Evolutionary conservation across 2,329 filamentous ascomycete genomes (phyloP), one percentile per base, ranked within the genome.

Genomic region (Chaetomium olivaceum): DNA sequence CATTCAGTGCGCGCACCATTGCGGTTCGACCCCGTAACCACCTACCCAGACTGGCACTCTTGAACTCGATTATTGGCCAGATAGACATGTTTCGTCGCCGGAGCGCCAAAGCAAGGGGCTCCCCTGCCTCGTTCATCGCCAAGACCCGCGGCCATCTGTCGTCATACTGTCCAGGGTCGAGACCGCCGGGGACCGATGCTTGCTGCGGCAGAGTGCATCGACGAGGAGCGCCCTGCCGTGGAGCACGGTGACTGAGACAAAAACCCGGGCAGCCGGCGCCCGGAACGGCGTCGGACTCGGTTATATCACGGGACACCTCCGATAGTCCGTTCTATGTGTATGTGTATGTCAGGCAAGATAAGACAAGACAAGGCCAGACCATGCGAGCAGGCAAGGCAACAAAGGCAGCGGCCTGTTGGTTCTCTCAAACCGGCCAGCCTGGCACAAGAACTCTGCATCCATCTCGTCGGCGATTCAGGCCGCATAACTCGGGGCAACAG

Each of bases 1-100:
- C 61, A 66, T 50, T 51, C 51, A 46, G 58, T 67, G 63, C 64
- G 67, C 66, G 52, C 43, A 65, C 66, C 66, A 67, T 31, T 50
- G 25, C 46, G 31, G 11, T 43, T 19, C n/a, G n/a, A n/a, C 8
- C 7, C n/a, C 46, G 8, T 48, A n/a, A 33, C 54, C 27, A n/a
- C 2, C 11, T 54, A 46, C 27, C 31, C 57, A 36, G 16, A 39
- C 8, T 11, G 11, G 54, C 19, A 16, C 3, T 19, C 31, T 63
- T 52, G 19, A 12, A 14, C 31, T 43, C 61, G 48, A 43, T 9
- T 43, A 11, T 36, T 23, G 19, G 7, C 36, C 43, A 9, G 19
- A 16, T 3, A 36, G 33, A 36, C 33, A 36, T 36, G 33, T 48
- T 25, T 58, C 36, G 39, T 31, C 21, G 31, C 31, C 31, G 50